Base-by-base conservation (phyloP, 106 monocot species). In the Allium cepa region DNA sequence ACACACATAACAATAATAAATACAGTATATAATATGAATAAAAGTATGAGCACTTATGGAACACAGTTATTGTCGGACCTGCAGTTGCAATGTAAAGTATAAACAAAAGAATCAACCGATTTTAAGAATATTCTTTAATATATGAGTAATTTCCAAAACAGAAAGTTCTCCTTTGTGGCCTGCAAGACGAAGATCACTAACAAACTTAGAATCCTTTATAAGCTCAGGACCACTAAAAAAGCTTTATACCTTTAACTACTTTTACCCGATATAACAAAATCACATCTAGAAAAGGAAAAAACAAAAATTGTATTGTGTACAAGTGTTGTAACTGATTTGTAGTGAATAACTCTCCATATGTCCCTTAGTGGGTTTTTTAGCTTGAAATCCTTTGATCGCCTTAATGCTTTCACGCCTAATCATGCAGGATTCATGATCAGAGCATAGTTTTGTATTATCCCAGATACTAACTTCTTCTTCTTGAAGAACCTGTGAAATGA, bases 181-280 rank as follows among this genome's bases (percentile, higher is more conserved):
- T 11, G 87, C 75, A 63, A 81, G 80, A 57, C 90, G 90, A 10
- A 94, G 82, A 73, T 94, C 82, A 76, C 77, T 84, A 27, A 94
- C 78, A 60, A 78, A 94, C 18, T 87, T 87, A 18, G 72, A 66
- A 57, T 90, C 81, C 73, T 63, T 85, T 26, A 66, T 14, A 50
- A 94, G 87, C 67, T 94, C 94, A 8, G 80, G 83, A 13, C 79
- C 77, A 26, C 77, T 80, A 66, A 94, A 90, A 5, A 28, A 90
- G 74, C 74, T 94, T 94, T 59, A 94, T 57, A 15, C 94, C 94
- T 78, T 94, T 94, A 10, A 94, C 94, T 16, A 94, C 84, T 57
- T 94, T 94, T 47, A 94, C 87, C 94, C 90, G 78, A 61, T 27
- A 50, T 71, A 17, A 49, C 69, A 63, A 49, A 67, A 48, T 28